Evolutionary conservation across 441 rosid species (phyloP), one percentile per base, ranked within the genome.

Genomic region (Aquilaria agallochum): DNA sequence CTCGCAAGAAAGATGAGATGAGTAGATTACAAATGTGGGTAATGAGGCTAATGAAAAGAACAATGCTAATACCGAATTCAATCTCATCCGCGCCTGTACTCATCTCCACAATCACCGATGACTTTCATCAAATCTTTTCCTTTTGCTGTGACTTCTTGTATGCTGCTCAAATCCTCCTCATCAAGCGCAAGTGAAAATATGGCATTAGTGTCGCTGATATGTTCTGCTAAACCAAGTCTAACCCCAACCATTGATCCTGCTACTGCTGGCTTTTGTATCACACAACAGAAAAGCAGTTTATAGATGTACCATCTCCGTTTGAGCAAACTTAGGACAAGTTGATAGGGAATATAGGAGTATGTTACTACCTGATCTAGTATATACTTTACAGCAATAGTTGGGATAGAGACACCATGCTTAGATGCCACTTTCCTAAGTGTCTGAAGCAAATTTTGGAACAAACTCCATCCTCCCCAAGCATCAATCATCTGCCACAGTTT

Each of bases 381-480:
- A 75, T 85, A 94, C 76, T 79, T 89, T 59, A 91, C 95, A 48
- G 99, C 99, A 27, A 91, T 97, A 14, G 87, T 78, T 6, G 99
- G 92, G 68, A 94, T 94, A 42, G 93, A 81, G 68, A 89, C 95
- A 31, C 94, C 92, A 53, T 94, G 99, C 74, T 91, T 94, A 51
- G 85, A 44, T 46, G 95, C 87, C 77, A 94, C 64, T 30, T 53
- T 74, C 64, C 90, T 94, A 44, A 90, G 85, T 1, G 94, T 85
- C 75, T 75, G 72, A 65, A 90, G 90, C 73, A 94, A 65, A 60
- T 60, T 77, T 84, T 94, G 99, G 76, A 94, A 94, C 36, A 71
- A 86, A 74, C 77, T 63, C 99, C 99, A 94, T 52, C 93, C 96
- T 84, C 99, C 99, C 96, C 96, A 91, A 9, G 97, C 90, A 85